phyloP scores from a whole-genome alignment of 176 grass and related monocot species.

The Coix lacrymajobi region DNA sequence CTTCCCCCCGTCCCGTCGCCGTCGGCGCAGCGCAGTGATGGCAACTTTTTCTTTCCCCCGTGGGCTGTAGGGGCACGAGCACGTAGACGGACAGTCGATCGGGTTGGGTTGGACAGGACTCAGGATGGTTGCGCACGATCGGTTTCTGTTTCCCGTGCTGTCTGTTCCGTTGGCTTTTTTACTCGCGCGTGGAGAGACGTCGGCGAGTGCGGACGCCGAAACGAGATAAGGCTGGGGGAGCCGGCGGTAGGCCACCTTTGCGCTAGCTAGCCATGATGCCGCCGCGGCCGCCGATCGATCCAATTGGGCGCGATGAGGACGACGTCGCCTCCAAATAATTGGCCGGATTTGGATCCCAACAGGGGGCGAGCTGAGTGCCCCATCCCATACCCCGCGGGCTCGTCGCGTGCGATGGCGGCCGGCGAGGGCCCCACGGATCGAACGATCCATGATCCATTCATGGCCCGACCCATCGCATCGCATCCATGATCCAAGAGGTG shows the following conservation, averaged over 20 bases:
- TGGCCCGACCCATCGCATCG: background rate
- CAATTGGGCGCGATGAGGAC: background rate
- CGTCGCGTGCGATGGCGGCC: background rate
- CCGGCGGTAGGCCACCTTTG: background rate
- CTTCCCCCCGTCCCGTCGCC: background rate
- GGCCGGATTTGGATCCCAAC: conserved; percentile 2
- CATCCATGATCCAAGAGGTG: background rate
- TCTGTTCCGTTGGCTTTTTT: background rate
- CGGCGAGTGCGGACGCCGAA: background rate
- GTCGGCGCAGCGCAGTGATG: too few relatives aligned
- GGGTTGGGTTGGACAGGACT: conserved; percentile 9
- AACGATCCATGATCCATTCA: background rate
- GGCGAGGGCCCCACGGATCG: background rate
- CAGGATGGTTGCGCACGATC: conserved; percentile 5
- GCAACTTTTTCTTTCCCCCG: too few relatives aligned
- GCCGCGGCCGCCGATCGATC: background rate
- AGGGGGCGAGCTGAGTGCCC: background rate
- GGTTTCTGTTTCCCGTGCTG: background rate
- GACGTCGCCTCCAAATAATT: conserved; percentile 33
- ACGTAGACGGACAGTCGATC: background rate
- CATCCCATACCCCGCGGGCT: background rate
- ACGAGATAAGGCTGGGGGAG: background rate
- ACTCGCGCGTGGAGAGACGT: background rate
- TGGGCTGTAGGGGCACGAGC: too few relatives aligned
- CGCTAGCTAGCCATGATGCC: too few relatives aligned